A percentile compares a stretch with the other conserved stretches of the same genome.
Conservation (phyloP, 345 rosid genomes). For the Gossypium sturtianum region DNA sequence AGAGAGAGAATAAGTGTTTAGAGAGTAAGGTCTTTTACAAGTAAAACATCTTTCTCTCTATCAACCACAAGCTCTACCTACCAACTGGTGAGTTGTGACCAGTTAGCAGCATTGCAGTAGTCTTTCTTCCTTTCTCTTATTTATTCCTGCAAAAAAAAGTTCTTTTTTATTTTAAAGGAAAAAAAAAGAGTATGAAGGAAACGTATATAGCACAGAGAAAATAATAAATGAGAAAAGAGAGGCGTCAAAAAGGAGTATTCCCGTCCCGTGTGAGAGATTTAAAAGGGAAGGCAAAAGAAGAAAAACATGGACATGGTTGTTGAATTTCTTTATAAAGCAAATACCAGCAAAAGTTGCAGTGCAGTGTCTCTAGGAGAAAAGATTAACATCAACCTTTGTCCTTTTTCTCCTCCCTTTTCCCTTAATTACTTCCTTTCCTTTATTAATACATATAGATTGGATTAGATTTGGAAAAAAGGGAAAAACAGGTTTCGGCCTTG, state of each 20-base stretch:
- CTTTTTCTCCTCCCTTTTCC: not conserved
- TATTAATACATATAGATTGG: not conserved
- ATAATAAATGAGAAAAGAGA: constrained; percentile 16
- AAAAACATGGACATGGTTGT: constrained; percentile 20
- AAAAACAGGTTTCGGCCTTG: not conserved
- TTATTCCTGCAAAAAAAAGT: constrained; percentile 35
- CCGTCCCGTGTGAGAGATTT: constrained; percentile 31
- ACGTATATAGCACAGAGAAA: constrained; percentile 1
- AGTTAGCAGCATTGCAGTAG: constrained; percentile 20
- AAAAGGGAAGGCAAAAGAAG: constrained; percentile 21
- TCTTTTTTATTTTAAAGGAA: not conserved
- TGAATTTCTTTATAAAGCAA: constrained; percentile 37
- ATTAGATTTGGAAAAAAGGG: not conserved
- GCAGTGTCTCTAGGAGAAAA: constrained; percentile 9
- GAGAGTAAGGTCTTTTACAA: constrained; percentile 22
- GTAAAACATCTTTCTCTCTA: constrained; percentile 38
- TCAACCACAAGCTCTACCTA: constrained; percentile 39
- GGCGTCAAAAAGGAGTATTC: constrained; percentile 26
- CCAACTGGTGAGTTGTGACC: constrained; percentile 34
- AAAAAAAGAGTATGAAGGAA: constrained; percentile 3
- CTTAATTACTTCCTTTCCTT: not conserved
- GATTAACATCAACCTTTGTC: not conserved
- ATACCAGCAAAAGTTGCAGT: constrained; percentile 11
- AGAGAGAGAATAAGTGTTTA: not conserved
- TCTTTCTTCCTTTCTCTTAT: constrained; percentile 18